phyloP scores from a whole-genome alignment of 2,329 filamentous ascomycete genomes.

The Botrytis porri region DNA sequence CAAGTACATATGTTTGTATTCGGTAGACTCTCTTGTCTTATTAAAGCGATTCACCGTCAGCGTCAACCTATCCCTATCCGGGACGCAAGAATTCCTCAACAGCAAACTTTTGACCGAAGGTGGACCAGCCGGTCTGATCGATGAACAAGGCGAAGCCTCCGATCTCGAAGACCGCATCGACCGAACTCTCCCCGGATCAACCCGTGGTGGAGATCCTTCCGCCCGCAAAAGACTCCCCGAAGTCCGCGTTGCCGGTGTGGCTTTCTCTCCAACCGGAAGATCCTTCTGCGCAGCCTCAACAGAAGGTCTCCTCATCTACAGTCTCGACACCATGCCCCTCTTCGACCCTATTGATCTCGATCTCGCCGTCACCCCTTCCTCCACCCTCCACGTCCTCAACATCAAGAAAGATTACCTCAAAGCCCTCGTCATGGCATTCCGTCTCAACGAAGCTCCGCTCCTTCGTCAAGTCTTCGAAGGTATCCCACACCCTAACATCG shows the following conservation, averaged over 20 bases:
- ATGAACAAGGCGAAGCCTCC: conserved; percentile 82
- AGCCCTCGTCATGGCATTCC: conserved; percentile 94
- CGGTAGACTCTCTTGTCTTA: conserved; percentile 86
- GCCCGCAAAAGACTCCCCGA: conserved; percentile 73
- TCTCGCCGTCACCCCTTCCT: conserved; percentile 86
- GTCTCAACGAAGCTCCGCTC: conserved; percentile 80
- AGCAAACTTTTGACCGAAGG: conserved; percentile 89
- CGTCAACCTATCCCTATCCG: conserved; percentile 90
- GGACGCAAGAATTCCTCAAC: conserved; percentile 96
- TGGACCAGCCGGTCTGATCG: conserved; percentile 78
- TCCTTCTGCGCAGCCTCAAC: conserved; percentile 94
- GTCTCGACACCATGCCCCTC: conserved; percentile 74
- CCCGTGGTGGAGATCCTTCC: conserved; percentile 78
- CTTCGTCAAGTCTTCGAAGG: conserved; percentile 83
- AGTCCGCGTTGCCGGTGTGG: conserved; percentile 78
- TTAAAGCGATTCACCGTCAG: conserved; percentile 95
- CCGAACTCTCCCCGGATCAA: conserved; percentile 76
- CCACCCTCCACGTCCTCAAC: conserved; percentile 67
- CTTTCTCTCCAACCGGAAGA: conserved; percentile 84
- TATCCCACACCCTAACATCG: conserved; percentile 71
- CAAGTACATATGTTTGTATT: conserved; percentile 98
- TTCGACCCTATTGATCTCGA: conserved; percentile 98
- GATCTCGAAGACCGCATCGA: conserved; percentile 85
- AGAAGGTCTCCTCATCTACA: conserved; percentile 91
- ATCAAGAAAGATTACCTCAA: conserved; percentile 78